Conservation (phyloP, 257 asterid genomes). For the Scutellaria minor region DNA sequence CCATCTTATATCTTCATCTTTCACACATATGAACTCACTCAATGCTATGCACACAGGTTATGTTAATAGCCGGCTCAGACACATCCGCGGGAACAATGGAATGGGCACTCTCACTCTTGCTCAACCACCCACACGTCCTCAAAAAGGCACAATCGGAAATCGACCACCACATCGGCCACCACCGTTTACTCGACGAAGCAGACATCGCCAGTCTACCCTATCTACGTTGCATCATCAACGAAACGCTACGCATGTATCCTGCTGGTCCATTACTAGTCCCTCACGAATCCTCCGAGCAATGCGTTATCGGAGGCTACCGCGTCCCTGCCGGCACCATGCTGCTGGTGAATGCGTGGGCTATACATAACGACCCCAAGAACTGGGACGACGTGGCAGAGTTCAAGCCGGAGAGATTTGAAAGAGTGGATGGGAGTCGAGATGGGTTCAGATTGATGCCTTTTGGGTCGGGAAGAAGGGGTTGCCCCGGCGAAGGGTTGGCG, state of each 20-base stretch:
- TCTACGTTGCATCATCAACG: slow-evolving; percentile 51
- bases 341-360: slow-evolving; percentile 62
- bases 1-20: too few species aligned
- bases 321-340: slow-evolving; percentile 64
- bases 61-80: slow-evolving; percentile 66
- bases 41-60: slow-evolving; percentile 41
- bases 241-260: slow-evolving; percentile 65
- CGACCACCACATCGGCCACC: slow-evolving; percentile 43
- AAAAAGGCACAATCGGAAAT: slow-evolving; percentile 62
- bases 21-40: neutral
- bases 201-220: slow-evolving; percentile 57
- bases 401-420: slow-evolving; percentile 67
- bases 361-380: slow-evolving; percentile 58
- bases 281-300: slow-evolving; percentile 57
- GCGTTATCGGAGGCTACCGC: slow-evolving; percentile 54
- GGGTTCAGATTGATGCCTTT: slow-evolving; percentile 55
- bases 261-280: slow-evolving; percentile 63
- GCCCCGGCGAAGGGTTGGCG: slow-evolving; percentile 73
- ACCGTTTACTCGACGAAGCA: slow-evolving; percentile 50
- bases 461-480: slow-evolving; percentile 66
- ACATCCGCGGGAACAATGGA: slow-evolving; percentile 70
- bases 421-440: slow-evolving; percentile 39
- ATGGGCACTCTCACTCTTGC: slow-evolving; percentile 60
- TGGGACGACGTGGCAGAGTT: slow-evolving; percentile 60
- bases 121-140: slow-evolving; percentile 57